These are phyloP conservation scores for Trichoderma gamsii DNA, from an alignment of 495 filamentous ascomycete genomes.

Conservation along the genomic window DNA sequence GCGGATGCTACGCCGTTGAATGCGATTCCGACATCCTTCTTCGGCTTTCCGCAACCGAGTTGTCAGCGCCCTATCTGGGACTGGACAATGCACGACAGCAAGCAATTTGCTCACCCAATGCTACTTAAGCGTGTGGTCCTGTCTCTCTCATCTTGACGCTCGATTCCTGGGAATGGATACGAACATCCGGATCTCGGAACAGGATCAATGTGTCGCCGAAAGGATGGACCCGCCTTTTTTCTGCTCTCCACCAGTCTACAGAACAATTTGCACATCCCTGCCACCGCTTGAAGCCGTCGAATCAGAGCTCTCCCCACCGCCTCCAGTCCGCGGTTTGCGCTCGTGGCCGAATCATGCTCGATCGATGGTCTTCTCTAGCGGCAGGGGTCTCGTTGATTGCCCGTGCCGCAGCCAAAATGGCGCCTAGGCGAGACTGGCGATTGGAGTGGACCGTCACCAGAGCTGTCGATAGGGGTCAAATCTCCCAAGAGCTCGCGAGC, in stretches of 20 bases:
- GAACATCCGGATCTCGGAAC: background rate
- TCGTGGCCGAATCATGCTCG: slow-evolving; percentile 5
- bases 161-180: too few species aligned
- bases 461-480: slow-evolving; percentile 13
- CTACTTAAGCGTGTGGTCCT: too few species aligned
- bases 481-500: background rate
- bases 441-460: slow-evolving; percentile 1
- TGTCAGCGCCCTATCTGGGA: too few species aligned
- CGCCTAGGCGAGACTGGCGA: background rate
- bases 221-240: background rate
- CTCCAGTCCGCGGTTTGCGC: background rate
- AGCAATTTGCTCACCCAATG: too few species aligned
- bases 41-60: too few species aligned
- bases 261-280: background rate
- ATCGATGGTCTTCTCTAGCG: background rate
- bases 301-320: background rate
- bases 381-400: background rate
- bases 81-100: too few species aligned
- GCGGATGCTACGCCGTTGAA: too few species aligned
- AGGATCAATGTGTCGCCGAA: too few species aligned
- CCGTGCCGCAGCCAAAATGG: background rate
- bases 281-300: background rate
- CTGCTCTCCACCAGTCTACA: background rate
- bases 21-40: too few species aligned
- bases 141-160: too few species aligned